Evolutionary conservation across 2,329 filamentous ascomycete species (phyloP), one percentile per base, ranked within the genome.

Genomic region (Xylaria digitata): DNA sequence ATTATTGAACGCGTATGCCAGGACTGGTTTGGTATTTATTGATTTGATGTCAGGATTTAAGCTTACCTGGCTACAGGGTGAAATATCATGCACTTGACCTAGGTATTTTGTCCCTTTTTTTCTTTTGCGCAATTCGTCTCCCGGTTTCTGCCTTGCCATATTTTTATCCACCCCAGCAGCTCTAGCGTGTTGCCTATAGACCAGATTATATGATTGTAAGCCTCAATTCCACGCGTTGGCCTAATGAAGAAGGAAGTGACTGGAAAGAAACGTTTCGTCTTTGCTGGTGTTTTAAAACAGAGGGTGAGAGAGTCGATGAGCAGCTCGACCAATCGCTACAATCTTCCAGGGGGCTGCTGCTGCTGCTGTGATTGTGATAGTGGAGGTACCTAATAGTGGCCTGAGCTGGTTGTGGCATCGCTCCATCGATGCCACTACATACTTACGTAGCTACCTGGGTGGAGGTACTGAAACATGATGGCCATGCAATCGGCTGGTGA

Each of bases 241-340:
- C 53, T n/a, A 34, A 65, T 53, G 43, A 7, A 65, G 56, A 59
- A 65, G 57, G 53, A 58, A 57, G 42, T n/a, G 37, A 32, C 19
- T 32, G 43, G 60, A 30, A 32, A 64, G 67, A 65, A 64, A 62
- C 61, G 61, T 69, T 69, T 70, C 55, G 58, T 49, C 21, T 32
- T 32, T 56, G 42, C 60, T 63, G 52, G 30, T 62, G 72, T 74
- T 74, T 74, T 71, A 61, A 71, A 60, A 69, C 43, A 57, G 17
- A 34, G 21, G 7, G n/a, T 11, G 21, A 42, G 23, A 40, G 49
- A 63, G 48, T 13, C 17, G 46, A 53, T 45, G 45, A 64, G 55
- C 13, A 6, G 61, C 50, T 55, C n/a, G 49, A 42, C 61, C 66
- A 68, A 68, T 61, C 61, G 48, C n/a, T 52, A 55, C 65, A 65